Evolutionary conservation across 2,329 filamentous ascomycete species (phyloP).

Genomic region (Escovopsis sp.): DNA sequence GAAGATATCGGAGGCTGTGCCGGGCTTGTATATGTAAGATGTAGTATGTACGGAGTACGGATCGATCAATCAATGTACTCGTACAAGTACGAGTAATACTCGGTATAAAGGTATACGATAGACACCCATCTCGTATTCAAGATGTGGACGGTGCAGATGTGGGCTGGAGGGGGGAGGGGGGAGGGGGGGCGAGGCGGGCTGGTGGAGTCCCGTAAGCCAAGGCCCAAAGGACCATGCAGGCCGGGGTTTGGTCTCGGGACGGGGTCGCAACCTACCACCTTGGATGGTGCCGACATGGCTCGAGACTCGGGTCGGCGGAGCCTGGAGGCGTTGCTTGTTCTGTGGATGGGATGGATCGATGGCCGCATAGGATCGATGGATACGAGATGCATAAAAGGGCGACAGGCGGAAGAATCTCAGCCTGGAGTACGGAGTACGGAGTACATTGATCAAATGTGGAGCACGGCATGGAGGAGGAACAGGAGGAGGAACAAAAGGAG

Average conservation of each 20-base stretch:
- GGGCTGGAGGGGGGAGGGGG: conserved; percentile 1
- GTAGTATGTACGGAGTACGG: not conserved
- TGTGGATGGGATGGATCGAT: not conserved
- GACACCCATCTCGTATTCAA: conserved; percentile 1
- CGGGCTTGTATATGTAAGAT: not conserved
- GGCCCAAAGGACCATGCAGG: not conserved
- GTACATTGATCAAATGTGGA: no score
- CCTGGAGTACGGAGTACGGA: no score
- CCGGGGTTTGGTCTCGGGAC: not conserved
- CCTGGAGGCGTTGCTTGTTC: not conserved
- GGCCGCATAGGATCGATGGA: conserved; percentile 6
- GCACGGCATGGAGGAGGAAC: not conserved
- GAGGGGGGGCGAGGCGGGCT: conserved; percentile 3
- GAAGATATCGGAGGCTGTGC: no score
- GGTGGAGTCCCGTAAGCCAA: conserved; percentile 2
- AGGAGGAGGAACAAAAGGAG: no score
- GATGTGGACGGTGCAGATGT: not conserved
- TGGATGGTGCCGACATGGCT: not conserved
- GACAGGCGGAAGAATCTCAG: not conserved
- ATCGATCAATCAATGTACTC: no score
- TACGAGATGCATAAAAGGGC: conserved; percentile 2
- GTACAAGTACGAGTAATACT: no score
- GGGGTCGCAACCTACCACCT: not conserved
- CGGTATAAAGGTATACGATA: no score
- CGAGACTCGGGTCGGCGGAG: not conserved